Evolutionary conservation across 805 yeast genomes (phyloP), one percentile per base, ranked within the genome.

Genomic region (Saccharomyces jurei): DNA sequence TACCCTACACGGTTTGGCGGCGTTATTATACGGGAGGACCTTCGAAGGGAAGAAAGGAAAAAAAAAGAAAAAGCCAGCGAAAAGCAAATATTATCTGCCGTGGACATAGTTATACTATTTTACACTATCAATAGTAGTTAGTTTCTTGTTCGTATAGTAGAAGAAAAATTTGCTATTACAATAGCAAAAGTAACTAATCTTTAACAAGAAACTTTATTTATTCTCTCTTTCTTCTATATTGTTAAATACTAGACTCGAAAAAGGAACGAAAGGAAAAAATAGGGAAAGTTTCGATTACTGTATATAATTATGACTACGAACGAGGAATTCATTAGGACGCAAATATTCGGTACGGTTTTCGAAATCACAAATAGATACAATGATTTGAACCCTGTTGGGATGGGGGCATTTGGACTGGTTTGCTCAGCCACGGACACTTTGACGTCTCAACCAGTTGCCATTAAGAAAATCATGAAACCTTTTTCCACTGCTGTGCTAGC

Each of bases 381-480:
- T 3, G 96, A 92, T 67, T 78, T 94, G 58, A 92, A 90, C 66
- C 99, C 99, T 1, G 97, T 94, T 51, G 99, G 99, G 0, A 94
- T 94, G 99, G 99, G 99, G 27, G 99, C 99, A 6, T 94, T 94
- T 69, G 99, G 99, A 4, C 79, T 94, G 21, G 99, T 94, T 44
- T 94, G 99, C 69, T 89, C 97, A 8, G 99, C 99, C 1, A 82
- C 85, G 54, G 99, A 94, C 72, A 88, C 85, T 62, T 79, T 91
- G 57, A 90, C 97, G 0, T 84, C 82, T 53, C 96, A 91, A 71
- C 89, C 86, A 61, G 99, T 94, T 41, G 99, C 99, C 50, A 94
- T 94, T 57, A 94, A 94, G 71, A 94, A 94, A 75, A 92, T 94
- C 63, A 89, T 92, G 96, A 92, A 90, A 70, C 99, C 99, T 0